Percentiles rank a stretch among this genome's conserved stretches.
These are phyloP conservation scores for Stylonectria norvegica DNA, from an alignment of 2,329 filamentous ascomycete species.

Conservation along the genomic window DNA sequence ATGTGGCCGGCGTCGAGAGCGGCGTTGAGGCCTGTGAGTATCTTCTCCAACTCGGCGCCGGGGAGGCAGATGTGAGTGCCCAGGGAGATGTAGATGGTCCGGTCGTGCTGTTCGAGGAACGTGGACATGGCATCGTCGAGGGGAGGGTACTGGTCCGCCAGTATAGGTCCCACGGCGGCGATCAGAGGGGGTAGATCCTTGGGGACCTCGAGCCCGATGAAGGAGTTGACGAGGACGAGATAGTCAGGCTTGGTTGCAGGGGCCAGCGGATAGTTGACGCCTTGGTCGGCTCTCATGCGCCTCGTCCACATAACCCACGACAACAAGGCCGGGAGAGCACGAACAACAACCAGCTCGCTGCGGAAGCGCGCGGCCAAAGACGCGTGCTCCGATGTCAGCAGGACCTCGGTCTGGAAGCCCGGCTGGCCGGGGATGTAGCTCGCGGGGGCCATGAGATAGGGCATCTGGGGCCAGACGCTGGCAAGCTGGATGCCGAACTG, in stretches of 20 bases:
- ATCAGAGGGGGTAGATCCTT: constrained; percentile 40
- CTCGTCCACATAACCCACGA: constrained; percentile 29
- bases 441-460: constrained; percentile 34
- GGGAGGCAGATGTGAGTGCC: constrained; percentile 40
- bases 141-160: constrained; percentile 33
- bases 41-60: constrained; percentile 26
- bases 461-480: constrained; percentile 41
- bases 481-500: constrained; percentile 38
- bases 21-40: constrained; percentile 31
- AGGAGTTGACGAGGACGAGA: constrained; percentile 42
- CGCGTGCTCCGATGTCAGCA: constrained; percentile 37
- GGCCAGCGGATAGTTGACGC: constrained; percentile 31
- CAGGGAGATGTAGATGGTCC: constrained; percentile 39
- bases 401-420: constrained; percentile 38
- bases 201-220: constrained; percentile 41
- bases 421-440: constrained; percentile 41
- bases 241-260: constrained; percentile 36
- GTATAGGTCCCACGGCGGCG: constrained; percentile 38
- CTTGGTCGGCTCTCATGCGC: constrained; percentile 33
- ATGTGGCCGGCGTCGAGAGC: constrained; percentile 27
- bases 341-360: constrained; percentile 33
- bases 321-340: constrained; percentile 29
- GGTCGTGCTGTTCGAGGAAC: constrained; percentile 32
- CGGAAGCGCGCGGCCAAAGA: constrained; percentile 36
- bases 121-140: constrained; percentile 23